Evolutionary conservation across 192 early-diverging fungal species (phyloP), one percentile per base, ranked within the genome.

Genomic region (Coemansia sp.): DNA sequence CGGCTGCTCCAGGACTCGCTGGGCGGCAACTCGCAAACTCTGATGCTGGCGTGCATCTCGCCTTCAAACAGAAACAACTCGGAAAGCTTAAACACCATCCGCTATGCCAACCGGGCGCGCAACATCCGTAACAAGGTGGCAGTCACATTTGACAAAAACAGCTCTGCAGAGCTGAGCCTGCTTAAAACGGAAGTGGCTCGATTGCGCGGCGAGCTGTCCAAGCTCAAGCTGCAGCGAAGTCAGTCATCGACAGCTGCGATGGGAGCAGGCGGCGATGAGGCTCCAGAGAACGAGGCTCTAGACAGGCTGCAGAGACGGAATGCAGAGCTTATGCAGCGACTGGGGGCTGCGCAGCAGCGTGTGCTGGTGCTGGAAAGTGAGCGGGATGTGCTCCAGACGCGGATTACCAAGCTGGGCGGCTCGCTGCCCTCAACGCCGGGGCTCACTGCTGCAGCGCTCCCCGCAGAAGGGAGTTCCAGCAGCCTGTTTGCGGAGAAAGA

Each of bases 21-120:
- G 17, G 96, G 97, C 47, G 97, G 97, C 8, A 97, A 96, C 69
- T 90, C 92, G 43, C 86, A 89, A 51, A 97, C 96, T 0, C 71
- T 96, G 9, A 95, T 99, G 93, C 87, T 99, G 54, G 93, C 97
- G 0, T 97, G 94, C 76, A 90, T 95, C 6, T 88, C 87, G 58
- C 93, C 93, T 0, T 89, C 90, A 11, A 90, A 94, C 60, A 62
- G 76, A 41, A 94, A 96, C 73, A 80, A 87, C 54, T 80, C 80
- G 6, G 97, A 99, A 70, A 98, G 93, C 8, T 73, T 99, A 26
- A 97, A 95, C 64, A 99, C 97, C 0, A 80, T 99, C 23, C 87
- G 89, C 58, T 99, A 97, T 56, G 97, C 97, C 16, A 95, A 93
- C 62, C 85, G 97, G 6, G 94, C 94, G 2, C 80, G 97, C 50